Percentiles rank a stretch among this genome's conserved stretches.
These are phyloP conservation scores for Prunus kanzakura DNA, from an alignment of 306 rosid species.

Conservation along the genomic window DNA sequence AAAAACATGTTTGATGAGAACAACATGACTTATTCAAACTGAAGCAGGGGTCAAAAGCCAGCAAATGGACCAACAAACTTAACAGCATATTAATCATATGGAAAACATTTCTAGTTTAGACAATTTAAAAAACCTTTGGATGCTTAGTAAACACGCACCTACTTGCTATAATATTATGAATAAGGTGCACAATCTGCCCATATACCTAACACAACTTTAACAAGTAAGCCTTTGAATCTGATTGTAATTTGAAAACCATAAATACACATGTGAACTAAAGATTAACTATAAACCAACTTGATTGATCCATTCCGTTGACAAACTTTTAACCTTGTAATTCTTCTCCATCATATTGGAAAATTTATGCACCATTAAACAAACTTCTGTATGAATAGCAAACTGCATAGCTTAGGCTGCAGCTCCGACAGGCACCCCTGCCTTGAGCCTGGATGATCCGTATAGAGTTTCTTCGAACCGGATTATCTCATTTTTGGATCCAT, in stretches of 20 bases:
- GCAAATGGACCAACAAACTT: not conserved
- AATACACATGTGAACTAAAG: not conserved
- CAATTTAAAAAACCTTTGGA: not conserved
- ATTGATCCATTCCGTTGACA: not conserved
- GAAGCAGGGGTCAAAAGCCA: not conserved
- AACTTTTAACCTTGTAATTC: too few relatives aligned
- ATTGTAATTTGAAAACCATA: not conserved
- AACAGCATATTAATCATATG: not conserved
- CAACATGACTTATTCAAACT: not conserved
- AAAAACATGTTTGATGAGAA: too few relatives aligned
- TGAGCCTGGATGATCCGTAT: constrained; percentile 92
- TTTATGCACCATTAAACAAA: constrained; percentile 11
- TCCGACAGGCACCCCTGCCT: constrained; percentile 82
- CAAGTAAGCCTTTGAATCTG: not conserved
- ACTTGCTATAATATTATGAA: not conserved
- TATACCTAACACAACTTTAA: not conserved
- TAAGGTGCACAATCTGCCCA: not conserved
- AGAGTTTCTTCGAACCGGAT: constrained; percentile 87
- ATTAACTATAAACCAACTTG: not conserved
- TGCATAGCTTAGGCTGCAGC: constrained; percentile 58
- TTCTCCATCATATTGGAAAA: constrained; percentile 7
- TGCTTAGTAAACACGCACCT: not conserved
- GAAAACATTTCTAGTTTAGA: not conserved
- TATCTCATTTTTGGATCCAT: constrained; percentile 92
- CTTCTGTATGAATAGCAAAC: not conserved